These are phyloP conservation scores for Helicocarpus griseus DNA, from an alignment of 2,329 filamentous ascomycete species.

Conservation along the genomic window DNA sequence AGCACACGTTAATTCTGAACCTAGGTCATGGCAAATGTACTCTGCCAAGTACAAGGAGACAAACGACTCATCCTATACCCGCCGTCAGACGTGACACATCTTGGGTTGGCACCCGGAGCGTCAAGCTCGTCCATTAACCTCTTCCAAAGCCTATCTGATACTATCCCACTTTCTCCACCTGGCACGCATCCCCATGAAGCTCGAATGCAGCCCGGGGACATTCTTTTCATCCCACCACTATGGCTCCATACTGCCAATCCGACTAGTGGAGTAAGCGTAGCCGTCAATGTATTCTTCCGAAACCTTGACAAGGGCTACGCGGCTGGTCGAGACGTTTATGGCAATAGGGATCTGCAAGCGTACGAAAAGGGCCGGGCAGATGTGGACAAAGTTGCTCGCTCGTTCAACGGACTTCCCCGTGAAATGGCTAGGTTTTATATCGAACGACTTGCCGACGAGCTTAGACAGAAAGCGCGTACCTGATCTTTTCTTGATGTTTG, in stretches of 20 bases:
- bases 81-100: slow-evolving; percentile 59
- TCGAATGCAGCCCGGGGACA: slow-evolving; percentile 58
- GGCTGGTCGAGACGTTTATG: slow-evolving; percentile 71
- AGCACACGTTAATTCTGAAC: slow-evolving; percentile 9
- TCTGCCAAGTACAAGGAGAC: slow-evolving; percentile 65
- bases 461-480: slow-evolving; percentile 31
- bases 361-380: slow-evolving; percentile 75
- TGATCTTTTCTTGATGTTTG: too few species aligned
- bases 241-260: slow-evolving; percentile 64
- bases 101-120: slow-evolving; percentile 64
- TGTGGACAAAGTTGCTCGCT: slow-evolving; percentile 51
- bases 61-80: slow-evolving; percentile 72
- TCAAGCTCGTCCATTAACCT: slow-evolving; percentile 73
- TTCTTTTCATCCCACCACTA: slow-evolving; percentile 70
- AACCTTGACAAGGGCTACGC: slow-evolving; percentile 60
- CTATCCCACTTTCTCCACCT: slow-evolving; percentile 48
- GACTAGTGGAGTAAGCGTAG: slow-evolving; percentile 50
- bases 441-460: slow-evolving; percentile 58
- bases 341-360: slow-evolving; percentile 72
- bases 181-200: slow-evolving; percentile 58
- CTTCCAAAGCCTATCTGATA: slow-evolving; percentile 42
- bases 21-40: slow-evolving; percentile 76
- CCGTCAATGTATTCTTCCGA: slow-evolving; percentile 84
- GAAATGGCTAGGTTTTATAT: slow-evolving; percentile 69
- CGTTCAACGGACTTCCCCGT: slow-evolving; percentile 45